Conservation (phyloP, 164 flowering plant species). For the Chimonanthus praecox region DNA sequence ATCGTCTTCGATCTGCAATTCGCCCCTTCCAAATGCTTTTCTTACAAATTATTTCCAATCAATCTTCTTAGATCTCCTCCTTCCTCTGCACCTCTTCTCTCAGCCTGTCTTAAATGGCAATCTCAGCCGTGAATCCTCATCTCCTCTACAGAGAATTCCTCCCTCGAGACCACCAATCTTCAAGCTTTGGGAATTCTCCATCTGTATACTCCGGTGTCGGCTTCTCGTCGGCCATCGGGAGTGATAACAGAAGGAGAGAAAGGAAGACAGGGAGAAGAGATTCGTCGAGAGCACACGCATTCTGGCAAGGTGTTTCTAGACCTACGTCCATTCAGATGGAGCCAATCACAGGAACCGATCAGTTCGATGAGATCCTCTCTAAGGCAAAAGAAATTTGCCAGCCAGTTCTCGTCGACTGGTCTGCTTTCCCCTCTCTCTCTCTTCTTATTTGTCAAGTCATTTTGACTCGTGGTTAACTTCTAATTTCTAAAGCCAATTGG, state of each 20-base stretch:
- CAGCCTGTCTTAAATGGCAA: constrained; percentile 37
- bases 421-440: constrained; percentile 6
- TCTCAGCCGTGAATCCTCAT: constrained; percentile 52
- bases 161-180: constrained; percentile 12
- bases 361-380: constrained; percentile 56
- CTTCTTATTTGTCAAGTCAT: neutral
- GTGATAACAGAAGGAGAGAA: constrained; percentile 14
- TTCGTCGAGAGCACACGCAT: constrained; percentile 29
- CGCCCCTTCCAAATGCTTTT: neutral
- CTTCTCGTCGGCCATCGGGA: constrained; percentile 14
- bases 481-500: neutral
- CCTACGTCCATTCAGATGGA: constrained; percentile 66
- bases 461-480: neutral
- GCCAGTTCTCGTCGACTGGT: constrained; percentile 86
- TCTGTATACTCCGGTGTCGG: constrained; percentile 14
- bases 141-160: constrained; percentile 39
- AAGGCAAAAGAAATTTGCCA: constrained; percentile 50
- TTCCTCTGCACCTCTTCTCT: neutral
- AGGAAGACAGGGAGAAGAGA: constrained; percentile 30
- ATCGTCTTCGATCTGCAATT: neutral
- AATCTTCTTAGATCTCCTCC: neutral
- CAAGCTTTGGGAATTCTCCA: constrained; percentile 15
- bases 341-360: constrained; percentile 50
- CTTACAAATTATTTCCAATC: neutral
- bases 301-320: constrained; percentile 49